These are phyloP conservation scores for Aspergillus indologenus DNA, from an alignment of 495 filamentous ascomycete species.

Conservation along the genomic window DNA sequence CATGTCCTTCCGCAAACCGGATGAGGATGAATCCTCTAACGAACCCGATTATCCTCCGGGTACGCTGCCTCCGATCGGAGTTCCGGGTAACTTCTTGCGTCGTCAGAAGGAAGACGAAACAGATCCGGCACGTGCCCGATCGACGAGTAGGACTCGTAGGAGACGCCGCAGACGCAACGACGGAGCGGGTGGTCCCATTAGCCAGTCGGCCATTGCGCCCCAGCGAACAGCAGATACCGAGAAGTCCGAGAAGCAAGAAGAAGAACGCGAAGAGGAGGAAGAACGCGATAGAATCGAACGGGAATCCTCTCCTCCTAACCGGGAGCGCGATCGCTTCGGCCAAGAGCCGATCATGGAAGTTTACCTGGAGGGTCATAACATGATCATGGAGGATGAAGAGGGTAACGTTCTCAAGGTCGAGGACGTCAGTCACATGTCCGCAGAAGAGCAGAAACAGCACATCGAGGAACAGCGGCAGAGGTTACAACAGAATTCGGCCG, in stretches of 20 bases:
- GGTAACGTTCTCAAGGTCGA: slow-evolving; percentile 73
- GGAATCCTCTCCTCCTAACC: slow-evolving; percentile 28
- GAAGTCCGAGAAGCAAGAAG: slow-evolving; percentile 15
- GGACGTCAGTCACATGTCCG: slow-evolving; percentile 40
- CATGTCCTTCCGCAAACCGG: slow-evolving; percentile 71
- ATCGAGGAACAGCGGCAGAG: slow-evolving; percentile 58
- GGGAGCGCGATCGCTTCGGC: slow-evolving; percentile 34
- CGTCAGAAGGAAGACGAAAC: slow-evolving; percentile 75
- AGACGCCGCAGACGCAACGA: slow-evolving; percentile 69
- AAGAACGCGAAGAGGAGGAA: slow-evolving; percentile 36
- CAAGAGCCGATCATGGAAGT: slow-evolving; percentile 54
- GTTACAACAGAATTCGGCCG: slow-evolving; percentile 50
- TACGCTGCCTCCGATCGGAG: slow-evolving; percentile 69
- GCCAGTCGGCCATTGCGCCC: slow-evolving; percentile 85
- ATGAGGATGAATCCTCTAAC: slow-evolving; percentile 50
- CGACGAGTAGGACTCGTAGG: slow-evolving; percentile 59
- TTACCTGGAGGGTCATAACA: slow-evolving; percentile 78
- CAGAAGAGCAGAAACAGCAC: slow-evolving; percentile 47
- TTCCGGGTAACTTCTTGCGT: slow-evolving; percentile 79
- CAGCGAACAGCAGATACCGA: slow-evolving; percentile 45
- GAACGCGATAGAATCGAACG: slow-evolving; percentile 36
- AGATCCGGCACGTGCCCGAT: slow-evolving; percentile 48
- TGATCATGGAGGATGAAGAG: slow-evolving; percentile 82
- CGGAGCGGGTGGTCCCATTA: slow-evolving; percentile 83
- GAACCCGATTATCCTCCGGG: slow-evolving; percentile 73